Conservation (phyloP, 1,284 basidiomycete species). For the Boletus holoroseus region DNA sequence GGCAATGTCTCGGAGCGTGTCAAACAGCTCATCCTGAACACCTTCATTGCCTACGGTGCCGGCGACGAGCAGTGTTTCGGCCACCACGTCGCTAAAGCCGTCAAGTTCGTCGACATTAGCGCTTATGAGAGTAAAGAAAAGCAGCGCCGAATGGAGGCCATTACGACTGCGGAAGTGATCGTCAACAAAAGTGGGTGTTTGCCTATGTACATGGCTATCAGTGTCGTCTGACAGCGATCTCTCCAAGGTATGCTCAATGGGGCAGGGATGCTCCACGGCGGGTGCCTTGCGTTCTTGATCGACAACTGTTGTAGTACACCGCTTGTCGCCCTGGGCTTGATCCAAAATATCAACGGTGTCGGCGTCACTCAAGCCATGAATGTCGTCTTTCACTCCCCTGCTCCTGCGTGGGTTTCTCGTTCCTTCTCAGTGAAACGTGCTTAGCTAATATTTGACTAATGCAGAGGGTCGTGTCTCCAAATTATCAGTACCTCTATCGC, state of each 20-base stretch:
- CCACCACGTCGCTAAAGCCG: slow-evolving; percentile 50
- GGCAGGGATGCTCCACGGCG: slow-evolving; percentile 66
- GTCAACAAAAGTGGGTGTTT: slow-evolving; percentile 49
- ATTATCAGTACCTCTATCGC: slow-evolving; percentile 60
- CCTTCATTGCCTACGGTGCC: slow-evolving; percentile 60
- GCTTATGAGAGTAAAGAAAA: slow-evolving; percentile 42
- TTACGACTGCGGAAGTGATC: slow-evolving; percentile 52
- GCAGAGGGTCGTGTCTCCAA: slow-evolving; percentile 50
- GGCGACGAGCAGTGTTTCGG: slow-evolving; percentile 57
- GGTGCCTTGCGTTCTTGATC: slow-evolving; percentile 63
- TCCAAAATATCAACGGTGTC: slow-evolving; percentile 58
- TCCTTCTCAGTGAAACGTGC: slow-evolving; percentile 1
- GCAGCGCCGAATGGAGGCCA: slow-evolving; percentile 49
- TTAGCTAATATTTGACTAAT: slow-evolving; percentile 1
- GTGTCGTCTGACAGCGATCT: slow-evolving; percentile 9
- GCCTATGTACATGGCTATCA: background rate
- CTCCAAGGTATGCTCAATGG: slow-evolving; percentile 63
- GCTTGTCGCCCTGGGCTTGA: slow-evolving; percentile 56
- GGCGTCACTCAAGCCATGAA: slow-evolving; percentile 68
- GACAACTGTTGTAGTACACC: slow-evolving; percentile 68
- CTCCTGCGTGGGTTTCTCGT: slow-evolving; percentile 44
- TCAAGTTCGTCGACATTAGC: slow-evolving; percentile 56
- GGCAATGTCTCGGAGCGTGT: slow-evolving; percentile 56
- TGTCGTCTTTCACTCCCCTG: slow-evolving; percentile 62
- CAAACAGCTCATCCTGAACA: slow-evolving; percentile 62